Percentiles rank a stretch among this genome's conserved stretches.
These are phyloP conservation scores for Coniochaeta sp. DNA, from an alignment of 2,329 filamentous ascomycete genomes.

Conservation along the genomic window DNA sequence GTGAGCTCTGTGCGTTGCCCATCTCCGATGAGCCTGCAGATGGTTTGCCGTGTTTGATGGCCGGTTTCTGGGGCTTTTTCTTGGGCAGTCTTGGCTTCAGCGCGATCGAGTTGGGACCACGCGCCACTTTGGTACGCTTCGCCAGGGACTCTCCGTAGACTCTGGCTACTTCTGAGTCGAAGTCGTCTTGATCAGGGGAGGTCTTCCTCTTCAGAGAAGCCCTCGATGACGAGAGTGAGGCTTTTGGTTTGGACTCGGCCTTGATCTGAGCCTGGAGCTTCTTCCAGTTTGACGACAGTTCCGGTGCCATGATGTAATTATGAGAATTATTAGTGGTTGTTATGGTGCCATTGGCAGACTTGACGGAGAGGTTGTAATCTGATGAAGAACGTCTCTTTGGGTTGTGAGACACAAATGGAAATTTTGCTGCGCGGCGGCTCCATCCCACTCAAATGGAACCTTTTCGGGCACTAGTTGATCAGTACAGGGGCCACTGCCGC, in stretches of 20 bases:
- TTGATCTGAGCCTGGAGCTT: conserved; percentile 60
- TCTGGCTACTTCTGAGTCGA: not conserved
- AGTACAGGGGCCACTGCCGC: not conserved
- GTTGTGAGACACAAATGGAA: not conserved
- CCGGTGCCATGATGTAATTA: conserved; percentile 29
- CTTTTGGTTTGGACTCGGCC: conserved; percentile 25
- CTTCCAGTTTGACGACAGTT: conserved; percentile 69
- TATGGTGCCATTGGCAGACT: not conserved
- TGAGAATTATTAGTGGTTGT: not conserved
- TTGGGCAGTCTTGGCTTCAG: conserved; percentile 13
- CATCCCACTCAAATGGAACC: not conserved
- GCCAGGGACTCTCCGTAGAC: not conserved
- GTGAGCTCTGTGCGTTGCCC: conserved; percentile 47
- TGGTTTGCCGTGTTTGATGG: conserved; percentile 8
- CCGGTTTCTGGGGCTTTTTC: conserved; percentile 3
- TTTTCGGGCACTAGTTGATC: not conserved
- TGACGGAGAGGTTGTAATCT: not conserved
- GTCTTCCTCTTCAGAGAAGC: not conserved
- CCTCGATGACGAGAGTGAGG: conserved; percentile 12
- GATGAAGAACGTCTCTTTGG: not conserved
- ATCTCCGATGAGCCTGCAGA: conserved; percentile 30
- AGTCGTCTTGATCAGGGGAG: not conserved
- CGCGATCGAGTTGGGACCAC: not conserved
- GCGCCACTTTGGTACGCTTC: not conserved
- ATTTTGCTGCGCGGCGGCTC: not conserved